A percentile compares a stretch with the other conserved stretches of the same genome.
These are phyloP conservation scores for Fusarium sulawesiense DNA, from an alignment of 2,329 filamentous ascomycete genomes.

Conservation along the genomic window DNA sequence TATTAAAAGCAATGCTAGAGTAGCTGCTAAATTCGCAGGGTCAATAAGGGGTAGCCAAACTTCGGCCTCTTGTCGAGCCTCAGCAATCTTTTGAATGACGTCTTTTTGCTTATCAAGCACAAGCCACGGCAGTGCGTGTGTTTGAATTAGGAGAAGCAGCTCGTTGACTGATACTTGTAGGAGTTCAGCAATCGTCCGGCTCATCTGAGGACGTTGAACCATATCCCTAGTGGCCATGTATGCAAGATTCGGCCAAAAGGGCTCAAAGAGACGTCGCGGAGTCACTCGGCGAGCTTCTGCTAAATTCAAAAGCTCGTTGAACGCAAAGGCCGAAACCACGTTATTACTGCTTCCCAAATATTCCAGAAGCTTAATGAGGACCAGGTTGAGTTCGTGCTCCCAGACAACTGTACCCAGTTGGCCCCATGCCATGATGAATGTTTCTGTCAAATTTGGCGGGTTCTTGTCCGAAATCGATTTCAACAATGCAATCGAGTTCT, in stretches of 20 bases:
- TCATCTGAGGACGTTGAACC: slow-evolving; percentile 81
- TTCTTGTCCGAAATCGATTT: slow-evolving; percentile 77
- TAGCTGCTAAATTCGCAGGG: slow-evolving; percentile 65
- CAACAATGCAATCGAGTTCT: slow-evolving; percentile 76
- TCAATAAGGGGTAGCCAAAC: slow-evolving; percentile 67
- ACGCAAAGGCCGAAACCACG: slow-evolving; percentile 82
- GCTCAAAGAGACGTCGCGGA: slow-evolving; percentile 77
- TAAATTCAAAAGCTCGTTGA: slow-evolving; percentile 82
- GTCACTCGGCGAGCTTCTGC: slow-evolving; percentile 72
- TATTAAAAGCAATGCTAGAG: slow-evolving; percentile 68
- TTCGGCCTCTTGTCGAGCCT: slow-evolving; percentile 77
- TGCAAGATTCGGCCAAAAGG: slow-evolving; percentile 89
- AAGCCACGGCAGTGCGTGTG: slow-evolving; percentile 85
- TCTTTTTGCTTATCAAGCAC: slow-evolving; percentile 82
- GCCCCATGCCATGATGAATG: slow-evolving; percentile 87
- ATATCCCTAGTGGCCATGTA: slow-evolving; percentile 87
- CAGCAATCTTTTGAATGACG: slow-evolving; percentile 82
- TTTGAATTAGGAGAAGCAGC: slow-evolving; percentile 80
- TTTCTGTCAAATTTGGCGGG: slow-evolving; percentile 78
- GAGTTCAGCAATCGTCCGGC: slow-evolving; percentile 82
- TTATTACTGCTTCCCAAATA: slow-evolving; percentile 87
- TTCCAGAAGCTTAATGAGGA: slow-evolving; percentile 84
- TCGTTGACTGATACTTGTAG: slow-evolving; percentile 79
- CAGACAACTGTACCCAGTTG: slow-evolving; percentile 80
- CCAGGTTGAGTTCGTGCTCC: slow-evolving; percentile 87